Evolutionary conservation across 1,139 yeast species (phyloP).

Genomic region (Debaryomyces nepalensis): DNA sequence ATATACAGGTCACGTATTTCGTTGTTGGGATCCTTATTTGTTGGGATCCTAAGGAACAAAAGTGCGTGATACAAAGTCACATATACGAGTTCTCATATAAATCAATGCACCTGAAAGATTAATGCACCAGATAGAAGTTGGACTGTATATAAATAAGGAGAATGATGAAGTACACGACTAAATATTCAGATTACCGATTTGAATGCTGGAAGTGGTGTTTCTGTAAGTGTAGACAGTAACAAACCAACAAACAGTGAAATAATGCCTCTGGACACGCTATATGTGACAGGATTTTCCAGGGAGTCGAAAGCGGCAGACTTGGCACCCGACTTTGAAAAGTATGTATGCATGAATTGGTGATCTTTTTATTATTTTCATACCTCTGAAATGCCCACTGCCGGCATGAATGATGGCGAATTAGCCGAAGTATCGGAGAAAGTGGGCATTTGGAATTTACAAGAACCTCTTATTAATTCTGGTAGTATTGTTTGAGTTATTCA

Average conservation of each 20-base stretch:
- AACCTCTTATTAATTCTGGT: conserved; percentile 6
- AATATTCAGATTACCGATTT: neutral
- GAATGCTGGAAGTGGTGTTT: too few relatives aligned
- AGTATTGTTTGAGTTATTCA: conserved; percentile 3
- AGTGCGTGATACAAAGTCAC: neutral
- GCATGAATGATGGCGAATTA: too few relatives aligned
- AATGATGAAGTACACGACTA: neutral
- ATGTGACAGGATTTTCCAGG: conserved; percentile 64
- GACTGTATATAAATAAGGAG: neutral
- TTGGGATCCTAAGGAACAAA: neutral
- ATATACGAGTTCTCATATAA: neutral
- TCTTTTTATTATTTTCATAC: conserved; percentile 11
- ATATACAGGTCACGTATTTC: neutral
- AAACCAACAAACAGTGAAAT: neutral
- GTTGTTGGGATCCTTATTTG: conserved; percentile 1
- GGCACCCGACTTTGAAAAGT: conserved; percentile 73
- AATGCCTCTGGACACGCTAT: conserved; percentile 62
- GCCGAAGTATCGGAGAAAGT: too few relatives aligned
- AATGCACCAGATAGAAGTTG: neutral
- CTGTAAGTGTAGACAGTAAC: neutral
- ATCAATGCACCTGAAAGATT: neutral
- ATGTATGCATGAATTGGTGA: conserved; percentile 33
- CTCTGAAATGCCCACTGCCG: conserved; percentile 1
- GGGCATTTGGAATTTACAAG: neutral
- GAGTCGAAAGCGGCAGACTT: conserved; percentile 68